Conservation (phyloP, 306 rosid species). For the Quercus dentata region DNA sequence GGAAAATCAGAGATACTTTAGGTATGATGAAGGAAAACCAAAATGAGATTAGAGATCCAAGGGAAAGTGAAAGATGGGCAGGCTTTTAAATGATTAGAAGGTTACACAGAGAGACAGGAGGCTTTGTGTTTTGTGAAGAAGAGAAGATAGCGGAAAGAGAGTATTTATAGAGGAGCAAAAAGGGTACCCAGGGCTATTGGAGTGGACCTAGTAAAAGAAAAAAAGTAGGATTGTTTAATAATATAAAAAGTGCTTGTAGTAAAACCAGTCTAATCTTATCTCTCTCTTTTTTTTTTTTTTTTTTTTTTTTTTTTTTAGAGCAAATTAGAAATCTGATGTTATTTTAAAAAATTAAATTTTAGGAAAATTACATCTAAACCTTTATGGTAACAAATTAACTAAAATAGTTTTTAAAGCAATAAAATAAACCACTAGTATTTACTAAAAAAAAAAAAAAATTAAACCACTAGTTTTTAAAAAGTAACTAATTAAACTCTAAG, state of each 20-base stretch:
- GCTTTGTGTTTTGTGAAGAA: neutral
- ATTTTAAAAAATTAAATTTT: too few relatives aligned
- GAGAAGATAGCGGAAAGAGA: neutral
- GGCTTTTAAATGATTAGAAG: neutral
- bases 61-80: neutral
- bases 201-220: neutral
- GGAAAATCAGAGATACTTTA: neutral
- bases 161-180: slow-evolving; percentile 11
- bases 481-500: too few relatives aligned
- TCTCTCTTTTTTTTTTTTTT: neutral
- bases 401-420: too few relatives aligned
- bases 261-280: too few relatives aligned
- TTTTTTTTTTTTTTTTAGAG: neutral
- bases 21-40: neutral
- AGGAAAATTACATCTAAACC: too few relatives aligned
- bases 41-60: neutral
- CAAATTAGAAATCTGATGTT: neutral
- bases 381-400: too few relatives aligned
- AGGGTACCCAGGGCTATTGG: neutral
- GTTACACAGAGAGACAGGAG: neutral
- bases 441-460: too few relatives aligned
- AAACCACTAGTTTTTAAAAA: too few relatives aligned
- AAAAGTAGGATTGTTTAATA: neutral
- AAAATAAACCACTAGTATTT: too few relatives aligned
- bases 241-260: too few relatives aligned